phyloP scores from a whole-genome alignment of 441 rosid genomes.

The Gossypium laxum region DNA sequence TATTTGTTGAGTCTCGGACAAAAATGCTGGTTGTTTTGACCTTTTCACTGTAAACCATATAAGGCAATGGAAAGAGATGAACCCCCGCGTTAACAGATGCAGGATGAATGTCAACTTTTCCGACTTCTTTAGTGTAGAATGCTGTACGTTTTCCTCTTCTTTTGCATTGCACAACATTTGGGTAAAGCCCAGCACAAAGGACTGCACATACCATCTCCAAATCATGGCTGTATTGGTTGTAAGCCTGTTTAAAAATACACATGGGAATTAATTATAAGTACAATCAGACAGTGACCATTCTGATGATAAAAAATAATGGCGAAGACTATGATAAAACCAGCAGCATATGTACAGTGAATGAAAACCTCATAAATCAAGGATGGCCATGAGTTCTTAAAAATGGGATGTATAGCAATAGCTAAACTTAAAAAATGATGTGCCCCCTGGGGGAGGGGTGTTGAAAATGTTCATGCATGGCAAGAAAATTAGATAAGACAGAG shows the following conservation, averaged over 20 bases:
- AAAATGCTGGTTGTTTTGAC: conserved; percentile 54
- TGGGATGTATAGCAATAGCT: not conserved
- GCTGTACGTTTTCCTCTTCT: conserved; percentile 84
- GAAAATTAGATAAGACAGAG: conserved; percentile 13
- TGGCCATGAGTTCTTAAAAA: not conserved
- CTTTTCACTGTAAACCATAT: conserved; percentile 19
- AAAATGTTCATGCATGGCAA: not conserved
- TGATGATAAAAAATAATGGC: not conserved
- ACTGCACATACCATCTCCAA: conserved; percentile 78
- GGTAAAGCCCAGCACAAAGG: conserved; percentile 91
- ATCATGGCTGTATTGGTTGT: conserved; percentile 69
- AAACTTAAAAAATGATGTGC: not conserved
- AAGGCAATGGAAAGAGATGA: conserved; percentile 67
- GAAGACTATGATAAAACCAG: not conserved
- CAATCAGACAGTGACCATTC: not conserved
- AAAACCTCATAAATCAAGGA: not conserved
- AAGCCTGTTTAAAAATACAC: conserved; percentile 40
- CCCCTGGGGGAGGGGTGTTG: too few relatives aligned
- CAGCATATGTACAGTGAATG: not conserved
- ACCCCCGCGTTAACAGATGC: conserved; percentile 83
- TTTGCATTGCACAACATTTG: conserved; percentile 93
- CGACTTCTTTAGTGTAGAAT: conserved; percentile 85
- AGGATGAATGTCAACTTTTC: conserved; percentile 88
- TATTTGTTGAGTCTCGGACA: conserved; percentile 77
- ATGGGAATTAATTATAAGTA: not conserved